Conservation (phyloP, 805 yeast genomes). For the Komagataella ulmi region DNA sequence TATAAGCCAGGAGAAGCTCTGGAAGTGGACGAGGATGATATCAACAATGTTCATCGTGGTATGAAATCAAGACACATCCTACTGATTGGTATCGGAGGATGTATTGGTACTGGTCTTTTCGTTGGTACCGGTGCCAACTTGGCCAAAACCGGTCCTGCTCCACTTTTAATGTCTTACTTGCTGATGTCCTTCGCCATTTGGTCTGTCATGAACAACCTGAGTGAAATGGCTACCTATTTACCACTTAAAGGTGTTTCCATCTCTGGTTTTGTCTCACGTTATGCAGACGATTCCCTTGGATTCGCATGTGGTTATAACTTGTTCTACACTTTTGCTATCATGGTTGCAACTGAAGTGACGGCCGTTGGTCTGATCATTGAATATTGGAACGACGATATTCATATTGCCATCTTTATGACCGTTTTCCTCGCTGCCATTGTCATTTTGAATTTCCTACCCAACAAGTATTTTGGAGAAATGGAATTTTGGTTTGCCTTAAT, state of each 20-base stretch:
- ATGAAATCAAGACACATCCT: slow-evolving; percentile 37
- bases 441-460: slow-evolving; percentile 36
- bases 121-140: slow-evolving; percentile 33
- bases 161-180: slow-evolving; percentile 45
- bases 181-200: slow-evolving; percentile 52
- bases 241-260: slow-evolving; percentile 53
- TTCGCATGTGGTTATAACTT: slow-evolving; percentile 40
- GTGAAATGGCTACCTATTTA: slow-evolving; percentile 53
- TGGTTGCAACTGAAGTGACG: slow-evolving; percentile 48
- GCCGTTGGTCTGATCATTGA: slow-evolving; percentile 52
- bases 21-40: slow-evolving; percentile 1
- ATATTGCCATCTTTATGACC: slow-evolving; percentile 49
- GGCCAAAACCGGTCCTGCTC: slow-evolving; percentile 20
- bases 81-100: slow-evolving; percentile 61
- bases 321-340: slow-evolving; percentile 32
- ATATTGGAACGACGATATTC: slow-evolving; percentile 42
- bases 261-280: slow-evolving; percentile 27
- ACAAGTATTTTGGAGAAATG: slow-evolving; percentile 30
- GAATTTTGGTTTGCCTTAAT: slow-evolving; percentile 58
- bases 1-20: not conserved
- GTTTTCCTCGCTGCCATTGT: slow-evolving; percentile 35
- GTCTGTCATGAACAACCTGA: slow-evolving; percentile 50
- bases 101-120: slow-evolving; percentile 54
- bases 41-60: slow-evolving; percentile 20
- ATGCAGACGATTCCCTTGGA: slow-evolving; percentile 40